These are phyloP conservation scores for Boletus sp. DNA, from an alignment of 768 basidiomycete species.

Conservation along the genomic window DNA sequence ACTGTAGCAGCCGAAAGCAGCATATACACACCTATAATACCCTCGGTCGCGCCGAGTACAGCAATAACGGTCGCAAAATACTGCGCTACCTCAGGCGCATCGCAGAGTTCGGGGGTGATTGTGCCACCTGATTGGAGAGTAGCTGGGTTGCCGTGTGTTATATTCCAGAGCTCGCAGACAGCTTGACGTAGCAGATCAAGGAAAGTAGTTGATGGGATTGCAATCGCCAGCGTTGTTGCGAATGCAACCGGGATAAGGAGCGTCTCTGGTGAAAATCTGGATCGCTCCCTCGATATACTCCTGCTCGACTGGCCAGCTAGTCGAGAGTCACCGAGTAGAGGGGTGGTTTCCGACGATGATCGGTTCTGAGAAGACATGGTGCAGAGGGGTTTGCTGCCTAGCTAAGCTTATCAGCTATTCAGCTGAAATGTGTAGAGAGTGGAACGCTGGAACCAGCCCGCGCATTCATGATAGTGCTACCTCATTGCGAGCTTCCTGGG, in stretches of 20 bases:
- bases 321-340: conserved; percentile 7
- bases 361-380: conserved; percentile 13
- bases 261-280: conserved; percentile 11
- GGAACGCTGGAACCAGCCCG: background rate
- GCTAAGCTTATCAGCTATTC: background rate
- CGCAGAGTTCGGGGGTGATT: conserved; percentile 17
- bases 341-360: conserved; percentile 7
- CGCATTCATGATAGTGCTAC: background rate
- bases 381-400: background rate
- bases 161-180: conserved; percentile 28
- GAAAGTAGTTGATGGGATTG: conserved; percentile 27
- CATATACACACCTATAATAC: conserved; percentile 21
- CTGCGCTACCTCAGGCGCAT: conserved; percentile 18
- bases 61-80: conserved; percentile 24
- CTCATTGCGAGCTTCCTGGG: background rate
- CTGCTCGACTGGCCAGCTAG: background rate
- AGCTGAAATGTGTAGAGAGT: background rate
- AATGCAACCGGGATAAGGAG: conserved; percentile 30
- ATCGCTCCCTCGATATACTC: background rate
- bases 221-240: conserved; percentile 18
- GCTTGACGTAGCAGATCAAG: conserved; percentile 25
- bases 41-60: conserved; percentile 10
- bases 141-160: conserved; percentile 4
- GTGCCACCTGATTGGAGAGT: conserved; percentile 7
- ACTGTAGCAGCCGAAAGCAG: background rate